Percentiles rank a stretch among this genome's conserved stretches.
Evolutionary conservation across 176 grass and related monocot genomes (phyloP).

Genomic region (Musa troglodytarum): DNA sequence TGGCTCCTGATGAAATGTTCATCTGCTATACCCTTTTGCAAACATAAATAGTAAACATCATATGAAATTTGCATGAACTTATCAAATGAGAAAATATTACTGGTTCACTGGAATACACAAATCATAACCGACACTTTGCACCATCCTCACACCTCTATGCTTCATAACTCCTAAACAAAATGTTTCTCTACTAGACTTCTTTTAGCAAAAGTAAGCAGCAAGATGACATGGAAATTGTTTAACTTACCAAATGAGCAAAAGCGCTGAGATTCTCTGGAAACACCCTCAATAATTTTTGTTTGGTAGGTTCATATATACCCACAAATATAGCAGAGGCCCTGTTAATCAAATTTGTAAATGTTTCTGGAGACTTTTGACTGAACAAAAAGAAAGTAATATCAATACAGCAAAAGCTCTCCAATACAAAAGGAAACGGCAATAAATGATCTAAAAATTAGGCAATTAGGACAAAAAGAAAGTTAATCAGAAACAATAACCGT

Average conservation of each 20-base stretch:
- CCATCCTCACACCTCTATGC: too few species aligned
- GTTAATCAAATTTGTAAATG: constrained; percentile 14
- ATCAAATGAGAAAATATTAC: neutral
- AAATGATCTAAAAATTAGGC: neutral
- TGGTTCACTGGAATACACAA: neutral
- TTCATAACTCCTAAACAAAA: neutral
- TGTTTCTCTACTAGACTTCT: neutral
- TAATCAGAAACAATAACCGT: neutral
- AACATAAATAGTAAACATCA: constrained; percentile 4
- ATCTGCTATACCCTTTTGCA: neutral
- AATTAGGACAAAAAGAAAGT: neutral
- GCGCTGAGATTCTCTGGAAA: constrained; percentile 90
- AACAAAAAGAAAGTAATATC: neutral
- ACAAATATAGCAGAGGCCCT: constrained; percentile 96
- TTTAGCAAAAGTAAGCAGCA: neutral
- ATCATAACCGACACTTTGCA: neutral
- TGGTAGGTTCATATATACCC: constrained; percentile 85
- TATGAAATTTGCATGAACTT: neutral
- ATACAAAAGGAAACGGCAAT: neutral
- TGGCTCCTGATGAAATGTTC: neutral
- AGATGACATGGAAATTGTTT: constrained; percentile 2
- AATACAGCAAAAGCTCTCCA: neutral
- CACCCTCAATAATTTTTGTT: constrained; percentile 56
- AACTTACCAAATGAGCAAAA: constrained; percentile 92
- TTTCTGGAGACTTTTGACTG: neutral